Percentiles rank a stretch among this genome's conserved stretches.
Evolutionary conservation across 257 asterid species (phyloP).

Genomic region (Gynochthodes officinalis): DNA sequence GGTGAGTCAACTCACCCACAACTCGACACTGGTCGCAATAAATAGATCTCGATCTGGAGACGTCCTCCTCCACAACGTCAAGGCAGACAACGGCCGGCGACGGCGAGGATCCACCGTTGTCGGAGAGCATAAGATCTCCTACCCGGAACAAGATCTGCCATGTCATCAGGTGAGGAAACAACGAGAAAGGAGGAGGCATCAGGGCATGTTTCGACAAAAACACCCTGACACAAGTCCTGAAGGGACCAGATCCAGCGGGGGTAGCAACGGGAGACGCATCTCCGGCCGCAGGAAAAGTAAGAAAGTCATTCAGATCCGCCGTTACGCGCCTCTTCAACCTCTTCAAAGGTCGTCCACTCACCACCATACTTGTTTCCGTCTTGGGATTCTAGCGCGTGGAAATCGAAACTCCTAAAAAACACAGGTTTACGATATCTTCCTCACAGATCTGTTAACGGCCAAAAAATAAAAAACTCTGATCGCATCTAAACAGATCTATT

Average conservation of each 20-base stretch:
- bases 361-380: conserved; percentile 47
- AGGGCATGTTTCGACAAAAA: conserved; percentile 63
- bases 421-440: not conserved
- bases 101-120: conserved; percentile 42
- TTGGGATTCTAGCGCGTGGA: conserved; percentile 14
- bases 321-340: conserved; percentile 73
- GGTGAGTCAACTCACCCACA: conserved; percentile 77
- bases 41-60: conserved; percentile 79
- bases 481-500: not conserved
- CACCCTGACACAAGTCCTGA: conserved; percentile 52
- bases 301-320: conserved; percentile 66
- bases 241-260: conserved; percentile 42
- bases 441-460: not conserved
- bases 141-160: conserved; percentile 86
- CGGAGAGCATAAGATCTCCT: conserved; percentile 47
- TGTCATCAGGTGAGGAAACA: conserved; percentile 79
- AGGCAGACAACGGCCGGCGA: conserved; percentile 57
- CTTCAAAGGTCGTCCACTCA: conserved; percentile 55
- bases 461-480: no score
- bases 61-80: conserved; percentile 94
- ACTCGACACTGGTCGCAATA: conserved; percentile 99
- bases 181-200: conserved; percentile 70
- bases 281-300: conserved; percentile 53
- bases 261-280: conserved; percentile 21
- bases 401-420: not conserved